Percentiles rank a stretch among this genome's conserved stretches.
These are phyloP conservation scores for Boletus rubropictus DNA, from an alignment of 768 basidiomycete genomes.

Conservation along the genomic window DNA sequence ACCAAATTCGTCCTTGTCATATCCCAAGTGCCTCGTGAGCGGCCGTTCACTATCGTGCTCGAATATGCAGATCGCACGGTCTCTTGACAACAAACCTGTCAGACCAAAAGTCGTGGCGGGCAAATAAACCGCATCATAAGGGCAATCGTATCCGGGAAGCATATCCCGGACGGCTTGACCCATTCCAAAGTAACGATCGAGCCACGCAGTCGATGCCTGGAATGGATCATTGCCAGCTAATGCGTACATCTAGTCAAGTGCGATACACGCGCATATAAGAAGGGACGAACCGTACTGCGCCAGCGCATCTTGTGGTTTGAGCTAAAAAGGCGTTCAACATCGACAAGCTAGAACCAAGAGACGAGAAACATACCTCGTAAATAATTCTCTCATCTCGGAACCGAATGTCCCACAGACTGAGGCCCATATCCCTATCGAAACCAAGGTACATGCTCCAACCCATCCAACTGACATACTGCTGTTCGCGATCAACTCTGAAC, in stretches of 20 bases:
- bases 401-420: conserved; percentile 54
- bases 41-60: conserved; percentile 57
- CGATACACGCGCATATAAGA: background rate
- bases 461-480: conserved; percentile 62
- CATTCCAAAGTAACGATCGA: conserved; percentile 63
- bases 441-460: conserved; percentile 57
- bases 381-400: conserved; percentile 56
- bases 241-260: background rate
- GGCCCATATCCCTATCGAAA: conserved; percentile 63
- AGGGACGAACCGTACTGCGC: conserved; percentile 46
- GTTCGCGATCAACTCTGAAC: conserved; percentile 47
- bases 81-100: conserved; percentile 38
- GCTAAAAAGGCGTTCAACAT: conserved; percentile 25
- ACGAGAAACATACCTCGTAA: conserved; percentile 41
- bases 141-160: conserved; percentile 65
- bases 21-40: conserved; percentile 53
- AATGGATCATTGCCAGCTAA: conserved; percentile 56
- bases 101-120: conserved; percentile 50
- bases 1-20: conserved; percentile 49
- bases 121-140: conserved; percentile 54
- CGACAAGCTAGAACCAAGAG: background rate
- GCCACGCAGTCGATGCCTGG: conserved; percentile 56
- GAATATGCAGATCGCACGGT: conserved; percentile 60
- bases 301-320: conserved; percentile 57
- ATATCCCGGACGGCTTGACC: conserved; percentile 51